Conservation (phyloP, 139 green algal genomes). For the Coccomyxa sp. region DNA sequence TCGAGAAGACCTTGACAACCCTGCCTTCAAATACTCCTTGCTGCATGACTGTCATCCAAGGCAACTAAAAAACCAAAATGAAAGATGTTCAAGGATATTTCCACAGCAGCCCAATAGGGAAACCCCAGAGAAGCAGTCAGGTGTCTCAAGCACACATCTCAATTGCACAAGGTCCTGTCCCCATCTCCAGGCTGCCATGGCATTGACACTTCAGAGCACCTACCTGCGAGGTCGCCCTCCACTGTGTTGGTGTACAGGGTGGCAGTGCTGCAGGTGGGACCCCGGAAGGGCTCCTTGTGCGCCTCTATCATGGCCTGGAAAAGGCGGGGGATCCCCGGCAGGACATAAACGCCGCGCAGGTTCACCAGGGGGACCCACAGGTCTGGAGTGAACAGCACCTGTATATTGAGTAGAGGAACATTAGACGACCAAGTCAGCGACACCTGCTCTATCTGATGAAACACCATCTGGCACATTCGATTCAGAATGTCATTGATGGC, state of each 20-base stretch:
- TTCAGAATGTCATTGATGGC: not conserved
- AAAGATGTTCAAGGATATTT: not conserved
- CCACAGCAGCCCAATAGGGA: not conserved
- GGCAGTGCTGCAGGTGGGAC: slow-evolving; percentile 7
- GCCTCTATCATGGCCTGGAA: slow-evolving; percentile 65
- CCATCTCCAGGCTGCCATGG: not conserved
- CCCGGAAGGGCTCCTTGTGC: slow-evolving; percentile 38
- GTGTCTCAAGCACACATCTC: not conserved
- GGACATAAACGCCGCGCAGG: slow-evolving; percentile 52
- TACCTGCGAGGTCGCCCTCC: slow-evolving; percentile 38
- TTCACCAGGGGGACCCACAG: slow-evolving; percentile 73
- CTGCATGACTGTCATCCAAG: too few species aligned
- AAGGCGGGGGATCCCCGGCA: slow-evolving; percentile 72
- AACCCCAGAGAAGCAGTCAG: not conserved
- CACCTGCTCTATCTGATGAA: not conserved
- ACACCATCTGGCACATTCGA: not conserved
- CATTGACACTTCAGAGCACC: not conserved
- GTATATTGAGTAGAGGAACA: slow-evolving; percentile 1
- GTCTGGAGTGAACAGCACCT: slow-evolving; percentile 36
- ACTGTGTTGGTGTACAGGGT: slow-evolving; percentile 34
- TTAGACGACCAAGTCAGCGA: not conserved
- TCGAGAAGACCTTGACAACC: not conserved
- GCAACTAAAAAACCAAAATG: too few species aligned
- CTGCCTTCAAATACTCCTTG: not conserved
- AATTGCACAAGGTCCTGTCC: not conserved